Conservation (phyloP, 2,329 filamentous ascomycete species). For the Sporothrix brunneoviolacea region DNA sequence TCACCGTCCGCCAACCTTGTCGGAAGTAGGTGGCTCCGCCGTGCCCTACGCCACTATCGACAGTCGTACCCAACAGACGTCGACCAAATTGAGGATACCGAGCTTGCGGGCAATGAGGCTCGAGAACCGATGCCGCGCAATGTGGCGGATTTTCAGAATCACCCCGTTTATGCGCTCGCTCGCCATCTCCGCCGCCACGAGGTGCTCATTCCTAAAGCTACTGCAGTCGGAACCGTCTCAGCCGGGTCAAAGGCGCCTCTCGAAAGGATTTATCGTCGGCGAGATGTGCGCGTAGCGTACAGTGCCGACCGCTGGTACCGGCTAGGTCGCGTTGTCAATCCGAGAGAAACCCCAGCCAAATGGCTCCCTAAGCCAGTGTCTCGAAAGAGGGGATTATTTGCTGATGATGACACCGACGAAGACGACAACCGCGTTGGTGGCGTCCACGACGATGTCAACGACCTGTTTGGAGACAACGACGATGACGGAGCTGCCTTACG, state of each 20-base stretch:
- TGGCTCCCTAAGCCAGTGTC: constrained; percentile 48
- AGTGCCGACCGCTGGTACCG: constrained; percentile 89
- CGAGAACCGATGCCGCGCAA: constrained; percentile 81
- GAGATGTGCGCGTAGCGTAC: constrained; percentile 70
- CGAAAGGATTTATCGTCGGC: constrained; percentile 75
- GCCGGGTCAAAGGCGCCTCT: constrained; percentile 51
- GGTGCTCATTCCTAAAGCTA: constrained; percentile 64
- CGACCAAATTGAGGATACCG: constrained; percentile 77
- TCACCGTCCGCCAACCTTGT: neutral
- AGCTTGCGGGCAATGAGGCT: constrained; percentile 63
- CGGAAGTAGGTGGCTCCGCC: constrained; percentile 44
- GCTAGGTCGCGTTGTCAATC: constrained; percentile 70
- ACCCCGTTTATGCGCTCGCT: constrained; percentile 77
- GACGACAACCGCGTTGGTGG: neutral
- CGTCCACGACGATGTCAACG: neutral
- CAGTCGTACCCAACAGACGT: constrained; percentile 46
- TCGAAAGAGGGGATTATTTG: constrained; percentile 17
- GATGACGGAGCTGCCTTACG: constrained; percentile 31
- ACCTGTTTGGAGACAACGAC: constrained; percentile 28
- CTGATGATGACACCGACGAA: constrained; percentile 25
- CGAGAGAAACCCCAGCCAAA: constrained; percentile 76
- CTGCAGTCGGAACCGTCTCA: constrained; percentile 69
- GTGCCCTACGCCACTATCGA: constrained; percentile 42
- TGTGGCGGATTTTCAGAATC: constrained; percentile 79
- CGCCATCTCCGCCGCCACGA: constrained; percentile 79